Conservation (phyloP, 1,284 basidiomycete genomes). For the Athelia psychrophila region DNA sequence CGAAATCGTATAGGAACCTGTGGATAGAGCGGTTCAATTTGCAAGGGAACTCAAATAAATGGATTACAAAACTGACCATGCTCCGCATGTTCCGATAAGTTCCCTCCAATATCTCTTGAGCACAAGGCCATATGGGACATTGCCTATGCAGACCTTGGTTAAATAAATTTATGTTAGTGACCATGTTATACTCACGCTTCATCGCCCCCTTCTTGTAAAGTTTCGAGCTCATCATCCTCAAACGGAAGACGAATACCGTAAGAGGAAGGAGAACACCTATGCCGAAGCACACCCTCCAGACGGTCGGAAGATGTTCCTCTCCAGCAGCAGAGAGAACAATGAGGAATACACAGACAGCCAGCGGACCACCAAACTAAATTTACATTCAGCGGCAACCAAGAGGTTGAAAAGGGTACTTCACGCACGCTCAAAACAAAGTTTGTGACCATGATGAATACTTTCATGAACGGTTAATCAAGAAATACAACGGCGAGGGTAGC, state of each 20-base stretch:
- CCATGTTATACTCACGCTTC: conserved; percentile 39
- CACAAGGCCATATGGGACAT: conserved; percentile 63
- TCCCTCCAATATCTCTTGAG: conserved; percentile 68
- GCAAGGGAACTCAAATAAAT: background rate
- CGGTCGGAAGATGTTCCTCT: conserved; percentile 59
- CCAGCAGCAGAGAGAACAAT: conserved; percentile 71
- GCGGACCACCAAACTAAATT: conserved; percentile 60
- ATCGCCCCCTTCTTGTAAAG: conserved; percentile 68
- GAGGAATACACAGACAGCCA: conserved; percentile 70
- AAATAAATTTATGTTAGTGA: conserved; percentile 1
- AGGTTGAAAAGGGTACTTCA: conserved; percentile 4
- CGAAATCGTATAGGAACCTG: conserved; percentile 77
- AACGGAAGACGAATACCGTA: conserved; percentile 69
- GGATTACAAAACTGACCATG: conserved; percentile 44
- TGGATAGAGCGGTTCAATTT: conserved; percentile 8
- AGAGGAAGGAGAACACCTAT: conserved; percentile 69
- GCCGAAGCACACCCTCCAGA: conserved; percentile 78
- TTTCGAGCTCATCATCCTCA: conserved; percentile 68
- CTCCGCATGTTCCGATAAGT: conserved; percentile 68
- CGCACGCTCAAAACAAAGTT: conserved; percentile 60
- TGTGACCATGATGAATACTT: conserved; percentile 74
- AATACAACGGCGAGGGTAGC: conserved; percentile 2
- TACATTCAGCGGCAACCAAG: conserved; percentile 6
- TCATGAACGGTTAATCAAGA: conserved; percentile 6
- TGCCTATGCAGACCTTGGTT: conserved; percentile 4